phyloP scores from a whole-genome alignment of 2,329 filamentous ascomycete genomes.

The Fusarium sp. region DNA sequence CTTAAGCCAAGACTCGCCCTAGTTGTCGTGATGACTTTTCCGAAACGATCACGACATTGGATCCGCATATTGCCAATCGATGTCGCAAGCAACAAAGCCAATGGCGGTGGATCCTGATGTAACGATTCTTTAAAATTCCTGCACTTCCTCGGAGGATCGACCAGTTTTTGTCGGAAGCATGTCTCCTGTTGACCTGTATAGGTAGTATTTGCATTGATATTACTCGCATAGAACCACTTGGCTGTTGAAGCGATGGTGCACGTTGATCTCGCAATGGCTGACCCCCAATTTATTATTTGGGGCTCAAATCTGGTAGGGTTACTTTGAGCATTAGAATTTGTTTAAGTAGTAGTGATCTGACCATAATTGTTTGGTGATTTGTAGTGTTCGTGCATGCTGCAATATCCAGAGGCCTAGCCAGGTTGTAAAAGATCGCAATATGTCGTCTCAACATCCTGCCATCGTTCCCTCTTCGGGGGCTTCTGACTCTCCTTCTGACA shows the following conservation, averaged over 20 bases:
- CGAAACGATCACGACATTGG: not conserved
- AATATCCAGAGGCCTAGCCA: no score
- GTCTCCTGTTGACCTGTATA: not conserved
- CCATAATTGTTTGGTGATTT: not conserved
- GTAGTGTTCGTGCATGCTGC: not conserved
- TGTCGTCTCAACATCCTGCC: not conserved
- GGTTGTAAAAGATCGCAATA: not conserved
- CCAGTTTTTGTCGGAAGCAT: not conserved
- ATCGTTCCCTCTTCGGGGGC: not conserved
- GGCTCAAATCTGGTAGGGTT: not conserved
- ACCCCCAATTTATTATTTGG: not conserved
- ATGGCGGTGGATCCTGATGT: not conserved
- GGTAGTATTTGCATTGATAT: not conserved
- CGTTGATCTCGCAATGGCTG: not conserved
- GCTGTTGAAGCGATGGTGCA: not conserved
- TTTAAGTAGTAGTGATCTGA: not conserved
- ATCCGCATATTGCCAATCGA: not conserved
- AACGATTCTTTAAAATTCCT: not conserved
- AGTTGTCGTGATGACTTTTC: not conserved
- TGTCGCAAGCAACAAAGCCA: not conserved
- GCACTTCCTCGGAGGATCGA: not conserved
- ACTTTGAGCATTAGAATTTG: accelerated
- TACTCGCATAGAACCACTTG: not conserved
- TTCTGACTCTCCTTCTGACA: not conserved
- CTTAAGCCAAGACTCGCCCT: not conserved